Evolutionary conservation across 495 filamentous ascomycete genomes (phyloP).

Genomic region (Penicillium psychrofluorescens): DNA sequence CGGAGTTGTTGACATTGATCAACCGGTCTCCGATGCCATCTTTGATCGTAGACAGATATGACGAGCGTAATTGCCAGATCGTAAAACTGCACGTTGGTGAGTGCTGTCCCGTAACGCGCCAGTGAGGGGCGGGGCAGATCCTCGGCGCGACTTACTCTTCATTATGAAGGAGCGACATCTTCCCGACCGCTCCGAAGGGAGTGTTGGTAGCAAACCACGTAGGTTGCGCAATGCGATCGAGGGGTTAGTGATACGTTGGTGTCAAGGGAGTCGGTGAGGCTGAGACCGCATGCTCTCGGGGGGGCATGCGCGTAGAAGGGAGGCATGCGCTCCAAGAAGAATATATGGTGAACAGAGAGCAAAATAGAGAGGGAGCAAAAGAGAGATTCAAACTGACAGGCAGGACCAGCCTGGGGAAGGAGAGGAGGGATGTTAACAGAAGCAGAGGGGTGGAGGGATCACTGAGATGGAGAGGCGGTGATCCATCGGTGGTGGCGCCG

Average conservation of each 20-base stretch:
- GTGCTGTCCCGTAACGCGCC: constrained; percentile 1
- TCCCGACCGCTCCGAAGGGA: constrained; percentile 3
- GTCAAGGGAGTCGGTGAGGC: background rate
- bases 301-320: constrained; percentile 1
- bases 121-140: background rate
- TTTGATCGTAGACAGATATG: constrained; percentile 82
- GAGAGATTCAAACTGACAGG: background rate
- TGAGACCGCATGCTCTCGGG: constrained; percentile 10
- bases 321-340: constrained; percentile 7
- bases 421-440: constrained; percentile 4
- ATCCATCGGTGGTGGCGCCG: constrained; percentile 8
- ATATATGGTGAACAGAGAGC: constrained; percentile 18
- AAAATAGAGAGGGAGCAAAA: background rate
- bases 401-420: too few relatives aligned
- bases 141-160: constrained; percentile 67
- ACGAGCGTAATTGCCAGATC: constrained; percentile 85
- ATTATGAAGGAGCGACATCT: constrained; percentile 91
- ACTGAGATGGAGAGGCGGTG: constrained; percentile 3
- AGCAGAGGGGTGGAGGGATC: constrained; percentile 1
- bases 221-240: constrained; percentile 1
- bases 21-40: constrained; percentile 95
- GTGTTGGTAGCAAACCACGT: background rate
- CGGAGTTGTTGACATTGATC: constrained; percentile 82
- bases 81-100: constrained; percentile 59
- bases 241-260: background rate